Evolutionary conservation across 2,329 filamentous ascomycete species (phyloP).

Genomic region (Falciphora oryzae): DNA sequence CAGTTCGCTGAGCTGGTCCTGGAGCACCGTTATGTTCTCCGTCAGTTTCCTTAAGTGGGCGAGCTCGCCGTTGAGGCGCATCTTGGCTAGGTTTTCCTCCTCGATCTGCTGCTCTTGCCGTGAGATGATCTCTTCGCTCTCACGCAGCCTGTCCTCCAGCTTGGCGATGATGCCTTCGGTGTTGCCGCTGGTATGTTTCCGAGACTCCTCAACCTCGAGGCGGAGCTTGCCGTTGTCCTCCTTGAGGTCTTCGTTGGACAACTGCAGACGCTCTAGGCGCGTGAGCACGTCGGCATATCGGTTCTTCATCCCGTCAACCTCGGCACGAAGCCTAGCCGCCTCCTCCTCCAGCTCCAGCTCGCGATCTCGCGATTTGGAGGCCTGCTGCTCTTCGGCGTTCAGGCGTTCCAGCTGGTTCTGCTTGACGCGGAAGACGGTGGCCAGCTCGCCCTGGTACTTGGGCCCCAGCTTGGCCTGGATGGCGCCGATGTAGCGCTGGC

Average conservation of each 20-base stretch:
- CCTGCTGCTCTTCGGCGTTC: slow-evolving; percentile 1
- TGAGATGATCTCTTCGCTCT: slow-evolving; percentile 67
- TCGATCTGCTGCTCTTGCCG: slow-evolving; percentile 63
- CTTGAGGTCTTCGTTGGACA: slow-evolving; percentile 60
- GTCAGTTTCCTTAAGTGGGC: slow-evolving; percentile 39
- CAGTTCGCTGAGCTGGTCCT: slow-evolving; percentile 55
- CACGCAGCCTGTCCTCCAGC: slow-evolving; percentile 52
- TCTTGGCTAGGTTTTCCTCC: slow-evolving; percentile 39
- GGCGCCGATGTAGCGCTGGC: not conserved
- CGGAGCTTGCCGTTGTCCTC: slow-evolving; percentile 53
- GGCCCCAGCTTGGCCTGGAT: slow-evolving; percentile 1
- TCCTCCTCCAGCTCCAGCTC: slow-evolving; percentile 53
- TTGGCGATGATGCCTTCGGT: slow-evolving; percentile 46
- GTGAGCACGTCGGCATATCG: slow-evolving; percentile 53
- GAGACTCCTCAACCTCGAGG: slow-evolving; percentile 48
- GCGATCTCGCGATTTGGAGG: slow-evolving; percentile 37
- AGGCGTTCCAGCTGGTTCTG: not conserved
- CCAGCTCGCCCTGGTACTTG: slow-evolving; percentile 73
- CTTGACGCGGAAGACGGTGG: slow-evolving; percentile 43
- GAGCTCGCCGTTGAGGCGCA: slow-evolving; percentile 43
- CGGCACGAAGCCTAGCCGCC: slow-evolving; percentile 42
- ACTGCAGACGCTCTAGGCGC: slow-evolving; percentile 53
- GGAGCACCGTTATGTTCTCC: slow-evolving; percentile 43
- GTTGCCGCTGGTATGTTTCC: slow-evolving; percentile 46
- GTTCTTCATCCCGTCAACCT: slow-evolving; percentile 49